Base-by-base conservation (phyloP, 257 asterid species). In the Ehretia macrophylla region DNA sequence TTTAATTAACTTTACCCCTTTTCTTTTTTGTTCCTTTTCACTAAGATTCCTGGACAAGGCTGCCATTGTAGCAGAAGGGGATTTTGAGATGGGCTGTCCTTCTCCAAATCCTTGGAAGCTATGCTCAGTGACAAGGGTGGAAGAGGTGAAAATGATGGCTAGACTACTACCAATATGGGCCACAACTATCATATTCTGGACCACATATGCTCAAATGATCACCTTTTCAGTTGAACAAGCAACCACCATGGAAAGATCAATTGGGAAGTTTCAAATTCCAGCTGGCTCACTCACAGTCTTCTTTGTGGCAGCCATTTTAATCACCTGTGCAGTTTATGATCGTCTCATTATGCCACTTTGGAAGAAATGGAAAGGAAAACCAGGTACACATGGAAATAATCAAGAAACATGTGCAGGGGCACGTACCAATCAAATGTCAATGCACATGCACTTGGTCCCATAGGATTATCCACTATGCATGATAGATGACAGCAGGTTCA, bases 161-260 rank as follows among this genome's bases (percentile, higher is more conserved):
- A 69, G 85, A 57, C 53, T 92, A 58, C 71, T 92, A 14, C 98
- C 98, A 4, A 76, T 88, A 48, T 92, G 98, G 98, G 95, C 98
- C 5, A 92, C 97, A 8, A 92, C 98, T 32, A 88, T 92, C 49
- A 67, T 92, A 11, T 92, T 92, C 72, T 92, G 98, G 98, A 92
- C 98, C 20, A 81, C 83, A 10, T 92, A 88, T 46, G 98, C 98
- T 10, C 97, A 92, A 72, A 85, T 92, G 97, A 92, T 88, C 11
- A 88, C 97, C 9, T 92, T 88, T 65, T 92, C 97, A 0, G 98
- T 92, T 11, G 83, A 84, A 53, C 98, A 92, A 75, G 98, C 98
- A 0, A 72, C 88, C 48, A 84, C 98, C 62, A 92, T 92, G 98
- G 60, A 82, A 16, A 70, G 98, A 69, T 40, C 68, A 1, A 35